A percentile compares a stretch with the other conserved stretches of the same genome.
These are phyloP conservation scores for Lodderomyces parapsilosis DNA, from an alignment of 1,139 yeast genomes.

Conservation along the genomic window DNA sequence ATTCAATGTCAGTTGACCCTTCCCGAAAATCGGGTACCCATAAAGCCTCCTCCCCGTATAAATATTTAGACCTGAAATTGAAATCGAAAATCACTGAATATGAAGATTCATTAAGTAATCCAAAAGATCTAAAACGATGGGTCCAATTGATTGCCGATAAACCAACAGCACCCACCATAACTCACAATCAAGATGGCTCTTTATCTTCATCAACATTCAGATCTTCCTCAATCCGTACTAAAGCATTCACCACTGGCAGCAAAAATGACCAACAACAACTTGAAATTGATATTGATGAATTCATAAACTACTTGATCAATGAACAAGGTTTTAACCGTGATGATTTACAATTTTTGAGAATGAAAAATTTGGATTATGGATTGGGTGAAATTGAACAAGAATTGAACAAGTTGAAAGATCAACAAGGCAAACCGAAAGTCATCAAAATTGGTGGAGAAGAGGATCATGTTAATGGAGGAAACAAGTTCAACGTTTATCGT, in stretches of 20 bases:
- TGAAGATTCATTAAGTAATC: constrained; percentile 23
- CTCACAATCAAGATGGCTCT: background rate
- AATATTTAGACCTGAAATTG: constrained; percentile 2
- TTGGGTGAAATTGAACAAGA: constrained; percentile 39
- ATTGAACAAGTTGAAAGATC: constrained; percentile 28
- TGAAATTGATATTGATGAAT: constrained; percentile 28
- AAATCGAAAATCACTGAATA: constrained; percentile 23
- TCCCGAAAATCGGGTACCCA: constrained; percentile 2
- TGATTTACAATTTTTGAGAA: constrained; percentile 28
- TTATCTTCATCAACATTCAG: background rate
- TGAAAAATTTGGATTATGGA: constrained; percentile 32
- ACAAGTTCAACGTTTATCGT: background rate
- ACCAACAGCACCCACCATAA: constrained; percentile 4
- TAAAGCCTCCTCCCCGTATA: background rate
- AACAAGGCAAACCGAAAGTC: constrained; percentile 14
- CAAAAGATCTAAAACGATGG: constrained; percentile 26
- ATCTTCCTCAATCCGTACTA: background rate
- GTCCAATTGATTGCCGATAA: constrained; percentile 22
- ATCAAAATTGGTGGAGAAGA: constrained; percentile 39
- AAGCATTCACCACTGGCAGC: constrained; percentile 5
- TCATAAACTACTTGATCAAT: constrained; percentile 27
- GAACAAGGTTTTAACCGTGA: constrained; percentile 28
- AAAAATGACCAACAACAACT: constrained; percentile 11
- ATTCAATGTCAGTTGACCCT: background rate
- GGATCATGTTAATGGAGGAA: constrained; percentile 1